Conservation (phyloP, 2,329 filamentous ascomycete species). For the Apiospora arundinis region DNA sequence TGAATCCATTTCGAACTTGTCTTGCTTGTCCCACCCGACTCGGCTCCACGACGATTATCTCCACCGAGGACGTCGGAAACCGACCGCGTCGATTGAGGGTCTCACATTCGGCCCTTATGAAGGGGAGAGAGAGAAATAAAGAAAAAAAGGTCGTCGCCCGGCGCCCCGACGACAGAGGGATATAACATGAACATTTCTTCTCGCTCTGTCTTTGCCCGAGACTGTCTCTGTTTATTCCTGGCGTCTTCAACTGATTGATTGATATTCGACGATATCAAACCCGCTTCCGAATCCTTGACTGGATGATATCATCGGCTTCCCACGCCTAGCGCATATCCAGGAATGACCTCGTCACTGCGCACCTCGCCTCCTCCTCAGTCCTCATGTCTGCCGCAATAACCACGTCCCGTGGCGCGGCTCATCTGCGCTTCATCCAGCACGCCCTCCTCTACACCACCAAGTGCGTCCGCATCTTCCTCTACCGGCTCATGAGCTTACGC, state of each 20-base stretch:
- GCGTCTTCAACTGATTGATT: background rate
- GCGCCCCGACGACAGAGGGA: background rate
- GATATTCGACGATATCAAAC: background rate
- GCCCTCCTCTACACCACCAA: constrained; percentile 7
- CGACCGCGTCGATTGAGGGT: background rate
- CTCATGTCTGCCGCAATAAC: constrained; percentile 2
- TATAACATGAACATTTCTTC: background rate
- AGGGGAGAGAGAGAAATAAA: background rate
- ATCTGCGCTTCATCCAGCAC: background rate
- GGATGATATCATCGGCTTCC: background rate
- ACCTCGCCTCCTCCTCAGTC: background rate
- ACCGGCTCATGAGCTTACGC: background rate
- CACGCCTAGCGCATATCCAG: background rate
- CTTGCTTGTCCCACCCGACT: background rate
- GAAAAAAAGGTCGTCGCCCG: background rate
- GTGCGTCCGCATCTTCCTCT: background rate
- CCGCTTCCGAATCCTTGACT: too few relatives aligned
- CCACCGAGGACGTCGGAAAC: background rate
- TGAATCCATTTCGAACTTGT: background rate
- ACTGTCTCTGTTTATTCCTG: background rate
- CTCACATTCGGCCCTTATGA: constrained; percentile 11
- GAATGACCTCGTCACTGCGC: background rate
- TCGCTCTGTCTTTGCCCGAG: background rate
- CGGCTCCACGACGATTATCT: constrained; percentile 6
- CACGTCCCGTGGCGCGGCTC: background rate